These are phyloP conservation scores for Metarhizium rileyi DNA, from an alignment of 2,329 filamentous ascomycete genomes.

Conservation along the genomic window DNA sequence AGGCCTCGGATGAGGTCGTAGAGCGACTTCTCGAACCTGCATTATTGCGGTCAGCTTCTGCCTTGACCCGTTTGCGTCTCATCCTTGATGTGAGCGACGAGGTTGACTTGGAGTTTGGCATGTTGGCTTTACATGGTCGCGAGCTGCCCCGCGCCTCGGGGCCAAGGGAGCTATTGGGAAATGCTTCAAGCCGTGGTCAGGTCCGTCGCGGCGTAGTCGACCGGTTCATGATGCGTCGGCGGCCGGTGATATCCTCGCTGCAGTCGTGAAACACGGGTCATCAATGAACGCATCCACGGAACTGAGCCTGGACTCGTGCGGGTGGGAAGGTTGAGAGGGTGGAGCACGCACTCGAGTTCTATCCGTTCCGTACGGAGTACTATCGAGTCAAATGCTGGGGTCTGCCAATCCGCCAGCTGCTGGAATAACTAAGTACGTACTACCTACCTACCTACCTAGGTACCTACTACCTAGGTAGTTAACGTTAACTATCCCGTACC, in stretches of 20 bases:
- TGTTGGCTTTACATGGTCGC: conserved; percentile 2
- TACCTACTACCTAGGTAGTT: too few species aligned
- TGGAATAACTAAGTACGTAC: too few species aligned
- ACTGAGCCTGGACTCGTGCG: not conserved
- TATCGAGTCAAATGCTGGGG: too few species aligned
- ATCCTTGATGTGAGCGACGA: not conserved
- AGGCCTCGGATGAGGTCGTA: conserved; percentile 97
- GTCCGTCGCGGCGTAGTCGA: conserved; percentile 9
- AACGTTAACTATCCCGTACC: not conserved
- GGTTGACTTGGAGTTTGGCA: not conserved
- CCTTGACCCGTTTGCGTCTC: not conserved
- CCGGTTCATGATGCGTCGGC: conserved; percentile 15
- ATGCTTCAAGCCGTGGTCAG: conserved; percentile 10
- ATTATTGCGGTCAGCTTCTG: not conserved
- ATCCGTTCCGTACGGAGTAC: too few species aligned
- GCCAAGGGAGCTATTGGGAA: conserved; percentile 7
- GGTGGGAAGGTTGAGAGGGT: not conserved
- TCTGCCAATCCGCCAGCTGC: too few species aligned
- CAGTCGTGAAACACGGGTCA: not conserved
- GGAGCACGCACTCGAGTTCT: too few species aligned
- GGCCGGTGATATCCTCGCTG: not conserved
- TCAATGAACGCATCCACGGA: not conserved
- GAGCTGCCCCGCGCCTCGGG: conserved; percentile 18
- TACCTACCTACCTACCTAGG: too few species aligned
- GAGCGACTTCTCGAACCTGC: conserved; percentile 96